Conservation (phyloP, 1,139 yeast species). For the Candida labiduridarum region DNA sequence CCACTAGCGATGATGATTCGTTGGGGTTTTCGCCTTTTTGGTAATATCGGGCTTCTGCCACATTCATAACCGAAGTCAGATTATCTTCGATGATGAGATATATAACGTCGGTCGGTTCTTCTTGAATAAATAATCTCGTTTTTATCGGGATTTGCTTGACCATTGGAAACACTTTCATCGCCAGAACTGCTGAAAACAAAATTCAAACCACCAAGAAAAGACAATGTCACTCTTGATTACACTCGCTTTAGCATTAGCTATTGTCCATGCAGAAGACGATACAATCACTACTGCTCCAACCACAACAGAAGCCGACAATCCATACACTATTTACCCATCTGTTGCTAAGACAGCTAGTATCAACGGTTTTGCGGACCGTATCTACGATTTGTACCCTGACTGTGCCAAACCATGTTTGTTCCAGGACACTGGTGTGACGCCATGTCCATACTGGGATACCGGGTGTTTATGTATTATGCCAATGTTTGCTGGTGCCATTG, state of each 20-base stretch:
- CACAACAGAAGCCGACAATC: slow-evolving; percentile 10
- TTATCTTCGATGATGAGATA: too few species aligned
- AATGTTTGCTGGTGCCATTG: slow-evolving; percentile 28
- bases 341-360: slow-evolving; percentile 38
- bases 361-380: slow-evolving; percentile 41
- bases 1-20: too few species aligned
- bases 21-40: too few species aligned
- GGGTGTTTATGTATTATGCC: slow-evolving; percentile 42
- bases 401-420: slow-evolving; percentile 27
- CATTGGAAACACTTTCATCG: not conserved
- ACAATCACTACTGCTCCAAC: slow-evolving; percentile 6
- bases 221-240: not conserved
- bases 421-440: slow-evolving; percentile 31
- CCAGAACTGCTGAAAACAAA: not conserved
- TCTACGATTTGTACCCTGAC: slow-evolving; percentile 23
- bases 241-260: not conserved
- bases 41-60: too few species aligned
- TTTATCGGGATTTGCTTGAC: too few species aligned
- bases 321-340: slow-evolving; percentile 29
- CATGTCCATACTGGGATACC: slow-evolving; percentile 41
- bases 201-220: not conserved
- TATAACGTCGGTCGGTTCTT: too few species aligned
- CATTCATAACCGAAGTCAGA: too few species aligned
- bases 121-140: too few species aligned
- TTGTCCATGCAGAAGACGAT: not conserved